Base-by-base conservation (phyloP, 1,284 basidiomycete genomes). In the Stereum hirsutum region DNA sequence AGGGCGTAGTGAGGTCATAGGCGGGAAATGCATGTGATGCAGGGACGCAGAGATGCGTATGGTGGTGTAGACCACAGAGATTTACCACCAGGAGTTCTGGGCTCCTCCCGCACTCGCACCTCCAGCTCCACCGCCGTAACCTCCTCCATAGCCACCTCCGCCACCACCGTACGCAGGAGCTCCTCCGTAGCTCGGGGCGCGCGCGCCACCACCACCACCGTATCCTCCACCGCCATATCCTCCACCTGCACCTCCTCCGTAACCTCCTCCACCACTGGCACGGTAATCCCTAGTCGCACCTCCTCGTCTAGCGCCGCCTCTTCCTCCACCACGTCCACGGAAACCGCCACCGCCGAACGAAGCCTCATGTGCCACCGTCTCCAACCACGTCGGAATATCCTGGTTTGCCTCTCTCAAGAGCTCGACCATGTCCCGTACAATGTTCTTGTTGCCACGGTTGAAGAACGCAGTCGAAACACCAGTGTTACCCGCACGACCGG, bases 401-500 rank as follows among this genome's bases (percentile, higher is more conserved):
- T 99, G 96, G 65, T 99, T 95, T 37, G 95, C 95, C 66, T 98
- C 95, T 48, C 89, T 82, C 42, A 99, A 79, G 11, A 99, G 76
- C 60, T 97, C 94, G 45, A 98, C 69, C 38, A 99, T 74, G 57
- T 96, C 93, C 42, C 86, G 79, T 38, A 89, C 89, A 51, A 98
- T 95, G 66, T 92, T 88, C 62, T 82, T 83, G 70, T 94, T 95
- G 47, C 81, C 82, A 27, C 89, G 78, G 67, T 95, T 95, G 78
- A 92, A 94, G 71, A 95, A 94, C 4, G 90, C 89, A 14, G 91
- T 99, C 27, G 89, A 86, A 50, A 86, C 78, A 72, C 95, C 95
- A n/a, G 84, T 89, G 74, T 99, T 99, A 53, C 95, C 95, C 12
- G 96, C 96, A 81, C 95, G 94, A 44, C 96, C 95, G 17, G 96